Evolutionary conservation across 805 yeast species (phyloP).

Genomic region (Cyberlindnera maclurae): DNA sequence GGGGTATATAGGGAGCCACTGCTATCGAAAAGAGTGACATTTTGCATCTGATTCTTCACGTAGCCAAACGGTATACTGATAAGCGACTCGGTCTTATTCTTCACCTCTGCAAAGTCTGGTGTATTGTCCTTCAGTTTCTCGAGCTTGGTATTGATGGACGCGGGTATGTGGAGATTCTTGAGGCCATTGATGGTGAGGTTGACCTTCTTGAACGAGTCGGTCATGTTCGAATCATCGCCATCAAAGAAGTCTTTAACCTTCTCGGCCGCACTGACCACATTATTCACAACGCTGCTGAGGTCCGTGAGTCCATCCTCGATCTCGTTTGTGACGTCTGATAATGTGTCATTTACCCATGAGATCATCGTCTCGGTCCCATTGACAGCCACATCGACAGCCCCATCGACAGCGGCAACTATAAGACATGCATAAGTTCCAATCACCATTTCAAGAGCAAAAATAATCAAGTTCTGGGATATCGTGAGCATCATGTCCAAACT

Average conservation of each 20-base stretch:
- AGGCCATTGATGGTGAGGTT: slow-evolving; percentile 52
- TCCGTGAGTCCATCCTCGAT: slow-evolving; percentile 61
- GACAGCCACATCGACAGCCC: slow-evolving; percentile 64
- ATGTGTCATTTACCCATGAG: slow-evolving; percentile 51
- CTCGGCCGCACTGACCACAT: slow-evolving; percentile 42
- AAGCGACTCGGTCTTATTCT: slow-evolving; percentile 46
- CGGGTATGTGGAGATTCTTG: slow-evolving; percentile 56
- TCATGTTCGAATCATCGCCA: slow-evolving; percentile 29
- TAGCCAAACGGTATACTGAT: slow-evolving; percentile 55
- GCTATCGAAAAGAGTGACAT: slow-evolving; percentile 19
- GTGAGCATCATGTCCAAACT: slow-evolving; percentile 41
- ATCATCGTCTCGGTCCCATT: slow-evolving; percentile 65
- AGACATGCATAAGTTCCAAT: slow-evolving; percentile 87
- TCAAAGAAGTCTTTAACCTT: slow-evolving; percentile 51
- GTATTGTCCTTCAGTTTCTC: slow-evolving; percentile 41
- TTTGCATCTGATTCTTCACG: slow-evolving; percentile 35
- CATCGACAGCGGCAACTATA: slow-evolving; percentile 63
- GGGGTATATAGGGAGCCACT: slow-evolving; percentile 34
- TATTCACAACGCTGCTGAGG: slow-evolving; percentile 50
- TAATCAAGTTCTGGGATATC: slow-evolving; percentile 50
- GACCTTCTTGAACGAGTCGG: slow-evolving; percentile 35
- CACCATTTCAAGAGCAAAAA: slow-evolving; percentile 63
- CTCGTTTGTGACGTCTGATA: slow-evolving; percentile 46
- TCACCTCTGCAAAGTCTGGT: slow-evolving; percentile 62
- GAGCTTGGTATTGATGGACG: slow-evolving; percentile 52